Percentiles rank a stretch among this genome's conserved stretches.
These are phyloP conservation scores for Metroxylon sagu DNA, from an alignment of 176 grass and related monocot genomes.

Conservation along the genomic window DNA sequence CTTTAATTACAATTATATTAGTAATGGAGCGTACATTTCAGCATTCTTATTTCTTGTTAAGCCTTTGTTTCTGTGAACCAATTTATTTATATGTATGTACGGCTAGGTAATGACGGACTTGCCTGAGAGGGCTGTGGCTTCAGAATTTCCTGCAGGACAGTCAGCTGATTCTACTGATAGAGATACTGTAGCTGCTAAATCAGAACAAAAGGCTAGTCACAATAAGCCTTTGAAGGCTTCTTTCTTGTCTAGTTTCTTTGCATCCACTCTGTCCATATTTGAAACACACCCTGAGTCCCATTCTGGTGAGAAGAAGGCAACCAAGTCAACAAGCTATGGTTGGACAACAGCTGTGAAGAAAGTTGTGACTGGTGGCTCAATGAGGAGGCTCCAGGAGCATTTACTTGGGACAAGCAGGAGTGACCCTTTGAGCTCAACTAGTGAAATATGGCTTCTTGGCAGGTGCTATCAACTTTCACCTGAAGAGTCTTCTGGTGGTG, in stretches of 20 bases:
- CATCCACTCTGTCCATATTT: constrained; percentile 58
- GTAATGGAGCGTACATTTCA: too few species aligned
- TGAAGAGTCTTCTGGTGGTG: constrained; percentile 30
- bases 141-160: constrained; percentile 10
- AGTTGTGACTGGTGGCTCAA: constrained; percentile 41
- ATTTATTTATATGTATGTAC: constrained; percentile 4
- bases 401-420: constrained; percentile 25
- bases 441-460: constrained; percentile 82
- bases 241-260: constrained; percentile 44
- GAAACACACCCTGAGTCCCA: constrained; percentile 37
- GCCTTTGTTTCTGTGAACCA: too few species aligned
- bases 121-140: constrained; percentile 34
- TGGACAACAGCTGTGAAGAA: constrained; percentile 73
- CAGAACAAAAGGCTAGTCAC: constrained; percentile 23
- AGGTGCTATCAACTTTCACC: constrained; percentile 52
- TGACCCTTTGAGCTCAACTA: constrained; percentile 33
- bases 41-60: too few species aligned
- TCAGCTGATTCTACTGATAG: constrained; percentile 5
- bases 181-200: background rate
- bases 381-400: constrained; percentile 69
- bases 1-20: too few species aligned
- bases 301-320: constrained; percentile 6
- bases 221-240: constrained; percentile 39
- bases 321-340: constrained; percentile 38
- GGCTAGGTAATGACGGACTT: constrained; percentile 86